Evolutionary conservation across 106 monocot species (phyloP).

Genomic region (Platanthera guangdongensis): DNA sequence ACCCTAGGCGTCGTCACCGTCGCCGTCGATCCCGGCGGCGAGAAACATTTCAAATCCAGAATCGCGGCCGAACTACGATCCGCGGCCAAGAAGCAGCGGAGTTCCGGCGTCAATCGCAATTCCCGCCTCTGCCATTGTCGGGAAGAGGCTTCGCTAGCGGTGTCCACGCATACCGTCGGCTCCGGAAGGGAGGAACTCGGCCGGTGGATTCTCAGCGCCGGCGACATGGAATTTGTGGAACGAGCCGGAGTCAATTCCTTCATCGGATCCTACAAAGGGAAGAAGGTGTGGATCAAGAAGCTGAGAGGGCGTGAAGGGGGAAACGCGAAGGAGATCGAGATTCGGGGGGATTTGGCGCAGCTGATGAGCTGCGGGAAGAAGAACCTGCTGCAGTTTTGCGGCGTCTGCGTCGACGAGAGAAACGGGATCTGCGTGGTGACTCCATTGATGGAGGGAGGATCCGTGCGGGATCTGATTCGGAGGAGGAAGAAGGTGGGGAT

Average conservation of each 20-base stretch:
- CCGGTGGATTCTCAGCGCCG: conserved; percentile 53
- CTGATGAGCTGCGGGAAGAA: conserved; percentile 86
- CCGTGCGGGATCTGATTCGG: conserved; percentile 55
- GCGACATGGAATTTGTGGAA: conserved; percentile 51
- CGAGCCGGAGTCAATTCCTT: conserved; percentile 44
- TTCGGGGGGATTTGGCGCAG: conserved; percentile 60
- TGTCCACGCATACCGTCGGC: conserved; percentile 43
- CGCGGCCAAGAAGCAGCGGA: conserved; percentile 46
- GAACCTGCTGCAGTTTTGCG: conserved; percentile 61
- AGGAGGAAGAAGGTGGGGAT: conserved; percentile 36
- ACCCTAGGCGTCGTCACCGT: conserved; percentile 60
- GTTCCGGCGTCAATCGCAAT: conserved; percentile 54
- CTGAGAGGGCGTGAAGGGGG: conserved; percentile 66
- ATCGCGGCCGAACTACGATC: conserved; percentile 50
- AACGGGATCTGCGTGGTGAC: conserved; percentile 80
- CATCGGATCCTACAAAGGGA: conserved; percentile 49
- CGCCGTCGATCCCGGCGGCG: conserved; percentile 30
- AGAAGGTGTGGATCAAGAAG: conserved; percentile 62
- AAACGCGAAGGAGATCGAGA: conserved; percentile 60
- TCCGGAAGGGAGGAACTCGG: conserved; percentile 58
- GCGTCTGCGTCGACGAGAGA: conserved; percentile 52
- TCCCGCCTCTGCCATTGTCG: conserved; percentile 85
- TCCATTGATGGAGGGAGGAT: conserved; percentile 75
- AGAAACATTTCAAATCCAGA: conserved; percentile 43
- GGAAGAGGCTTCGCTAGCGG: conserved; percentile 55